Evolutionary conservation across 1,139 yeast genomes (phyloP).

Genomic region (Kurtzmaniella natalensis): DNA sequence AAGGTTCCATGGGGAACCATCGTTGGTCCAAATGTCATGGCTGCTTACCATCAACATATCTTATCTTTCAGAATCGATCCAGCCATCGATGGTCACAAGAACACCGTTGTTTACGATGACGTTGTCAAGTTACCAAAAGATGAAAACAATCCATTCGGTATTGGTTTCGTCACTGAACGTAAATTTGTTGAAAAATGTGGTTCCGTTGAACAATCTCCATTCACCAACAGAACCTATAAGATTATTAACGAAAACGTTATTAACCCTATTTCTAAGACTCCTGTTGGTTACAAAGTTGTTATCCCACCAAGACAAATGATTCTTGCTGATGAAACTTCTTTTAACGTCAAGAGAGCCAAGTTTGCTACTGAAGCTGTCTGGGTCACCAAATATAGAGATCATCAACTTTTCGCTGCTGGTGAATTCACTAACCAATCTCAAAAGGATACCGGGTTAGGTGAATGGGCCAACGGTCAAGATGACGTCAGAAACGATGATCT

Average conservation of each 20-base stretch:
- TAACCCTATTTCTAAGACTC: conserved; percentile 71
- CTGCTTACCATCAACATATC: conserved; percentile 86
- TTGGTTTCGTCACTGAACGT: conserved; percentile 69
- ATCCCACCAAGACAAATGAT: conserved; percentile 78
- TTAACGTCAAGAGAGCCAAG: conserved; percentile 61
- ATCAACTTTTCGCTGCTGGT: conserved; percentile 71
- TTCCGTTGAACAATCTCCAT: conserved; percentile 68
- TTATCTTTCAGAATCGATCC: conserved; percentile 84
- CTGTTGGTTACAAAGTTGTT: conserved; percentile 77
- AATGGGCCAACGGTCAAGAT: conserved; percentile 66
- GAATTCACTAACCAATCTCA: conserved; percentile 76
- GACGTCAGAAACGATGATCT: conserved; percentile 74
- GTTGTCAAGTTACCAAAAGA: conserved; percentile 60
- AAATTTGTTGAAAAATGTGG: conserved; percentile 68
- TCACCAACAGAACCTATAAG: conserved; percentile 73
- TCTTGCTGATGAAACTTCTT: conserved; percentile 60
- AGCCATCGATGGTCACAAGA: conserved; percentile 79
- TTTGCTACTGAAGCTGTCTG: conserved; percentile 73
- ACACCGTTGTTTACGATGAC: conserved; percentile 75
- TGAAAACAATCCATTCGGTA: conserved; percentile 65
- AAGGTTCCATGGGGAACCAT: conserved; percentile 80
- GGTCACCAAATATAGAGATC: conserved; percentile 70
- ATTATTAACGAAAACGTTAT: conserved; percentile 73
- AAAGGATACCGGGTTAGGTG: conserved; percentile 57
- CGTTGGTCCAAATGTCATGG: conserved; percentile 83